Evolutionary conservation across 1,139 yeast genomes (phyloP).

Genomic region (Hyphopichia fennica): DNA sequence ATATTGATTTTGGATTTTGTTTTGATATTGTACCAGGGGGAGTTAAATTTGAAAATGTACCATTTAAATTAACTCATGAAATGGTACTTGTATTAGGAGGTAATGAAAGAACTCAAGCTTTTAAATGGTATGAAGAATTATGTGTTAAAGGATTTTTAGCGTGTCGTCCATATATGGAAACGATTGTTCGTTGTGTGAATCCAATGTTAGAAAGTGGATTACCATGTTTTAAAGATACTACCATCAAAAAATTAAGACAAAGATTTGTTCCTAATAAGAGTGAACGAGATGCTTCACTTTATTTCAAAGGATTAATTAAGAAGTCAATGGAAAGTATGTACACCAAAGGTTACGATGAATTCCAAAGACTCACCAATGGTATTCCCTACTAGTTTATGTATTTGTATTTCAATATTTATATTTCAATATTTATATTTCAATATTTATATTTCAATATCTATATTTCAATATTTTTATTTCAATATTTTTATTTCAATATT

Average conservation of each 20-base stretch:
- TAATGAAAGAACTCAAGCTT: constrained; percentile 77
- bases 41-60: constrained; percentile 95
- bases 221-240: constrained; percentile 89
- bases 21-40: constrained; percentile 99
- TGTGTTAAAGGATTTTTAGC: constrained; percentile 92
- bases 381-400: constrained; percentile 86
- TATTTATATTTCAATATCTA: too few relatives aligned
- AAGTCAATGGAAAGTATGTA: constrained; percentile 85
- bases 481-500: too few relatives aligned
- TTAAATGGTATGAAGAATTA: constrained; percentile 90
- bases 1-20: constrained; percentile 97
- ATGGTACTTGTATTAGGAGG: constrained; percentile 98
- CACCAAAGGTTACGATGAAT: constrained; percentile 96
- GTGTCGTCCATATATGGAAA: constrained; percentile 85
- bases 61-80: constrained; percentile 93
- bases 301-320: constrained; percentile 72
- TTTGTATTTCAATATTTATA: too few relatives aligned
- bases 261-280: constrained; percentile 80
- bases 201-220: constrained; percentile 96
- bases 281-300: constrained; percentile 82
- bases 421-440: too few relatives aligned
- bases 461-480: too few relatives aligned
- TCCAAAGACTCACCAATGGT: constrained; percentile 94
- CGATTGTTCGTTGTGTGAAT: constrained; percentile 77
- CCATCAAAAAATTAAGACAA: constrained; percentile 72